Evolutionary conservation across 2,329 filamentous ascomycete species (phyloP).

Genomic region (Penicillium fuscoglaucum): DNA sequence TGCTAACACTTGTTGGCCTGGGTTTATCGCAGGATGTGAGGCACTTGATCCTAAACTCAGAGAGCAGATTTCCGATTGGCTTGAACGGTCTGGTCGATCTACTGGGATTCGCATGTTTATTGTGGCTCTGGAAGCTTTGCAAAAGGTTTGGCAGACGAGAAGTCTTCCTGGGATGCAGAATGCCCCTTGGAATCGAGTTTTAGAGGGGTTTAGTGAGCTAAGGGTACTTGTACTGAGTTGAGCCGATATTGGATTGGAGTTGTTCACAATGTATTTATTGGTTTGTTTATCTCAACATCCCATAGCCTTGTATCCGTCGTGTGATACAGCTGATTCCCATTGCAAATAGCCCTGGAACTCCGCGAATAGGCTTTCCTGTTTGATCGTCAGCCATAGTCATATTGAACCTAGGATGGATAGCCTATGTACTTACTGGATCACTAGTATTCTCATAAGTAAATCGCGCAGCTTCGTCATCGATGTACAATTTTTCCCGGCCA

Average conservation of each 20-base stretch:
- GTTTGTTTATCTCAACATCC: background rate
- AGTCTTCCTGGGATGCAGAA: conserved; percentile 35
- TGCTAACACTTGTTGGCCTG: background rate
- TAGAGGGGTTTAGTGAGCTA: background rate
- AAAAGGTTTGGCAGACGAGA: background rate
- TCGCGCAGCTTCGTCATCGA: conserved; percentile 51
- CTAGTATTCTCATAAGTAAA: background rate
- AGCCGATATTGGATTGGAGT: too few species aligned
- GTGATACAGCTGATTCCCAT: background rate
- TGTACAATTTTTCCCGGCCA: conserved; percentile 53
- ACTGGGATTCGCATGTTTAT: background rate
- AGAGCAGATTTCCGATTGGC: background rate
- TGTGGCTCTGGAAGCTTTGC: background rate
- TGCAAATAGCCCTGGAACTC: background rate
- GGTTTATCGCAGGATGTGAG: background rate
- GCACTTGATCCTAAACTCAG: background rate
- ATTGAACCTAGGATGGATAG: too few species aligned
- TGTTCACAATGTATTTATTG: too few species aligned
- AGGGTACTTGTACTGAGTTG: background rate
- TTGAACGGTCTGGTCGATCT: background rate
- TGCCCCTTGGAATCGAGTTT: background rate
- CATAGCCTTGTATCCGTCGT: background rate
- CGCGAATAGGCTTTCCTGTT: background rate
- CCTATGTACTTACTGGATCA: background rate
- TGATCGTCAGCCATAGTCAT: background rate